A percentile compares a stretch with the other conserved stretches of the same genome.
phyloP scores from a whole-genome alignment of 768 basidiomycete genomes.

The Serpula lacrymans region DNA sequence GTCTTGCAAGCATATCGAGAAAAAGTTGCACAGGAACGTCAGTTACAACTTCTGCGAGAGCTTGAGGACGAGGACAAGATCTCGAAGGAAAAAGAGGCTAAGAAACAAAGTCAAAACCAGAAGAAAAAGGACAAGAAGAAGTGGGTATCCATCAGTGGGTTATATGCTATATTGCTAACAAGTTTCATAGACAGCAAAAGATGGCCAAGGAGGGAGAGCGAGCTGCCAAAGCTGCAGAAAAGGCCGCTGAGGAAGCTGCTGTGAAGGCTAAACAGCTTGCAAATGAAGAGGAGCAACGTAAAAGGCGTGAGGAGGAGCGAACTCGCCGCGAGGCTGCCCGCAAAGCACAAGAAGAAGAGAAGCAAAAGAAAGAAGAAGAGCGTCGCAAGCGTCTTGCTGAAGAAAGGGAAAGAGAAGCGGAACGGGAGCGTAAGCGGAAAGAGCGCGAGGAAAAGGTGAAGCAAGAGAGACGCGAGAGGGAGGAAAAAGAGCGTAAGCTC shows the following conservation, averaged over 20 bases:
- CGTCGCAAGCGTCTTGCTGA: slow-evolving; percentile 69
- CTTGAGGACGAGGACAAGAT: slow-evolving; percentile 93
- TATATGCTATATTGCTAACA: slow-evolving; percentile 3
- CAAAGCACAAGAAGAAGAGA: slow-evolving; percentile 81
- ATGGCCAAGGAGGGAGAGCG: slow-evolving; percentile 89
- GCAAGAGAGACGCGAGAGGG: slow-evolving; percentile 50
- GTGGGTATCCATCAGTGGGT: slow-evolving; percentile 38
- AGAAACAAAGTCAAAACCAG: slow-evolving; percentile 91
- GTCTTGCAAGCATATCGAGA: slow-evolving; percentile 96
- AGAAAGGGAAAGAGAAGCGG: slow-evolving; percentile 76
- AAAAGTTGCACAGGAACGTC: slow-evolving; percentile 93
- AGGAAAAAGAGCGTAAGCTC: slow-evolving; percentile 61
- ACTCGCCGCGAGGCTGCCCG: slow-evolving; percentile 69
- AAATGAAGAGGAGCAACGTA: slow-evolving; percentile 76
- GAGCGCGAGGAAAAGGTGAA: slow-evolving; percentile 67
- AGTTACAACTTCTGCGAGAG: slow-evolving; percentile 88
- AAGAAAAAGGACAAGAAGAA: slow-evolving; percentile 99
- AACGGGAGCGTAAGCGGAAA: slow-evolving; percentile 69
- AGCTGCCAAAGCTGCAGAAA: slow-evolving; percentile 78
- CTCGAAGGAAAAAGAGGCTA: slow-evolving; percentile 83
- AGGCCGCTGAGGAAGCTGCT: slow-evolving; percentile 82
- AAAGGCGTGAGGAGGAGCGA: slow-evolving; percentile 87
- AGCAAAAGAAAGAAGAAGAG: slow-evolving; percentile 80
- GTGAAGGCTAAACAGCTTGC: slow-evolving; percentile 71
- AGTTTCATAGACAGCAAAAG: slow-evolving; percentile 73